Evolutionary conservation across 371 early-diverging fungal species (phyloP), one percentile per base, ranked within the genome.

Genomic region (Mortierella sp.): DNA sequence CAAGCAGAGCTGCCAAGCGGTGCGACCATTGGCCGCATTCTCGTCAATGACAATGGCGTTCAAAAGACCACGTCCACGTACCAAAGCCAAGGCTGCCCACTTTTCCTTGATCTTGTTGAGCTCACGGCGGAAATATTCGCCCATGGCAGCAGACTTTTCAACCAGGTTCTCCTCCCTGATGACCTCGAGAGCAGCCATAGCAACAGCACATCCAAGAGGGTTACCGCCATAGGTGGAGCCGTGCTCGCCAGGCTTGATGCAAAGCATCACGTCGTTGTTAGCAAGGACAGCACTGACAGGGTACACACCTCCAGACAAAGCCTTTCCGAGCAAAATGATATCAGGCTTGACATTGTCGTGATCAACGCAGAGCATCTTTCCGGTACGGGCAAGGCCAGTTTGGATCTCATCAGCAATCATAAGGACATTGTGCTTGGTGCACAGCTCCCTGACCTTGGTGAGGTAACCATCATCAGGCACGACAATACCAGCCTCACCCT

Each of bases 331-430:
- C 58, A 97, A 87, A 54, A 97, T 84, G 23, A 98, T 87, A 78
- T 98, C 99, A 45, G 98, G 95, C 61, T 91, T 93, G 72, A 98
- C 82, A 64, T 87, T 80, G 52, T 95, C 96, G 72, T 96, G 93
- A 65, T 98, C 96, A 31, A 90, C 83, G 57, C 97, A 96, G 43
- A 98, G 90, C 88, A 97, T 86, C 78, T 93, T 93, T 51, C 98
- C 99, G 13, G 98, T 97, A 65, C 99, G 91, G 14, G 86, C 96
- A 38, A 98, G 84, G 57, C 99, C 99, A n/a, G 97, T 94, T 82
- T 98, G 99, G 79, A 98, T 95, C 84, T 98, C 99, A 72, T 98
- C 99, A 49, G 94, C 95, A 79, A 98, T 97, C 63, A 98, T 91
- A 58, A 98, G 84, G 21, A 96, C 97, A 67, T 98, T 97, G 86